These are phyloP conservation scores for Fusarium sp. DNA, from an alignment of 2,329 filamentous ascomycete species.

Conservation along the genomic window DNA sequence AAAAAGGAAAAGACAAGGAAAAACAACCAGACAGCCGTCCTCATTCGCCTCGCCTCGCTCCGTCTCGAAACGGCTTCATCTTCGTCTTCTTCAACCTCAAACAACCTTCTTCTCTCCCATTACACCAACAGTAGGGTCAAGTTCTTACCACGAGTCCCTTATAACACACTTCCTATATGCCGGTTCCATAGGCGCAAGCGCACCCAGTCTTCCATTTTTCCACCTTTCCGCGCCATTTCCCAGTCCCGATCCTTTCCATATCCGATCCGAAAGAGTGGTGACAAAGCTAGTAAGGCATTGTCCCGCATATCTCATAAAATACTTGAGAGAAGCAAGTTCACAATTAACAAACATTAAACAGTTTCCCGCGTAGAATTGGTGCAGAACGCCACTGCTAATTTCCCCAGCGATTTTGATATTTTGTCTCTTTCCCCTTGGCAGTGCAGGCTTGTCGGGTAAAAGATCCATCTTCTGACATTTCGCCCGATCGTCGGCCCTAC, in stretches of 20 bases:
- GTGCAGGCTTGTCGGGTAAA: neutral
- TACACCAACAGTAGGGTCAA: constrained; percentile 27
- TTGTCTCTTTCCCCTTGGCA: constrained; percentile 21
- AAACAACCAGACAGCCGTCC: constrained; percentile 35
- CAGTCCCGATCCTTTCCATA: constrained; percentile 25
- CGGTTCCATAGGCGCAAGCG: constrained; percentile 1
- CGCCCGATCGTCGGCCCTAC: constrained; percentile 36
- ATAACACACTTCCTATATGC: neutral
- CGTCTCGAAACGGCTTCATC: constrained; percentile 30
- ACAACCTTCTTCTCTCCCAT: constrained; percentile 32
- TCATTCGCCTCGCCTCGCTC: constrained; percentile 14
- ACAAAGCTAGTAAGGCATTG: constrained; percentile 23
- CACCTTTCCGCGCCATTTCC: constrained; percentile 31
- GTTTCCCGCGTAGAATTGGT: constrained; percentile 31
- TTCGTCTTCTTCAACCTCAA: constrained; percentile 13
- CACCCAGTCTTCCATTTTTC: constrained; percentile 29
- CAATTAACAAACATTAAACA: constrained; percentile 41
- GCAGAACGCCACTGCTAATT: constrained; percentile 36
- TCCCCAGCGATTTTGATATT: constrained; percentile 30
- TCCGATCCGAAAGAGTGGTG: constrained; percentile 37
- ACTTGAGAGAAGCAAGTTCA: constrained; percentile 17
- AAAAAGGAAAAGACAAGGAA: constrained; percentile 22
- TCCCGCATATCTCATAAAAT: constrained; percentile 31
- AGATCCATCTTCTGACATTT: neutral
- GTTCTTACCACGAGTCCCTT: constrained; percentile 1